Base-by-base conservation (phyloP, 2,329 filamentous ascomycete species). In the Aspergillus candidus region DNA sequence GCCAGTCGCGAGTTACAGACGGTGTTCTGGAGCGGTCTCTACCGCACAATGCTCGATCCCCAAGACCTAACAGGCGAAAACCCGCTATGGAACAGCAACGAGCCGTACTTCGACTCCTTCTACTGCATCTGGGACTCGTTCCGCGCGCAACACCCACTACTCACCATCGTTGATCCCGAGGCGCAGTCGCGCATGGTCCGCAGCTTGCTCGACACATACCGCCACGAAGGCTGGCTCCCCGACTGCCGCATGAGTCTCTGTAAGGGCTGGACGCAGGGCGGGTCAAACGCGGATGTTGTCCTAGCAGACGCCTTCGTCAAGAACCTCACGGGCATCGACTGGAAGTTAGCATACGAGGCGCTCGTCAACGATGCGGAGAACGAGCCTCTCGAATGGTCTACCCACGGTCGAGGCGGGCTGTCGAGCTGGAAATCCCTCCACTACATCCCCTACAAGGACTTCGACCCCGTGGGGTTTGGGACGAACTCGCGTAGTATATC, bases 91-190 rank as follows among this genome's bases (percentile, higher is more conserved):
- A 57, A 73, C 1, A 81, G 76, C 40, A 67, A 64, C 2, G 82
- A 85, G 61, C 83, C 82, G 0, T 87, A 86, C 53, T 87, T 82
- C 58, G 83, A 86, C 60, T 84, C 81, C 0, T 86, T 84, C 51
- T 88, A 88, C 62, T 87, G 82, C 53, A 77, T 86, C 3, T 87
- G 83, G 83, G 83, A 86, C 53, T 77, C 75, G 0, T 86, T 85
- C 53, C 71, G 83, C 11, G 82, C 78, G 17, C 82, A 84, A 46
- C 74, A 86, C 33, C 82, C 83, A 0, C 78, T 88, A 31, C 68
- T 88, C 34, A 84, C 80, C 0, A 72, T 88, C 13, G 52, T 84
- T 1, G 84, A 88, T 51, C 82, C 84, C 0, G 53, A 60, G 1
- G 74, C 79, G 1, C 76, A 84, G 32, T 72, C 79, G 0, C 67